Evolutionary conservation across 371 early-diverging fungal genomes (phyloP).

Genomic region (Mucor ambiguus): DNA sequence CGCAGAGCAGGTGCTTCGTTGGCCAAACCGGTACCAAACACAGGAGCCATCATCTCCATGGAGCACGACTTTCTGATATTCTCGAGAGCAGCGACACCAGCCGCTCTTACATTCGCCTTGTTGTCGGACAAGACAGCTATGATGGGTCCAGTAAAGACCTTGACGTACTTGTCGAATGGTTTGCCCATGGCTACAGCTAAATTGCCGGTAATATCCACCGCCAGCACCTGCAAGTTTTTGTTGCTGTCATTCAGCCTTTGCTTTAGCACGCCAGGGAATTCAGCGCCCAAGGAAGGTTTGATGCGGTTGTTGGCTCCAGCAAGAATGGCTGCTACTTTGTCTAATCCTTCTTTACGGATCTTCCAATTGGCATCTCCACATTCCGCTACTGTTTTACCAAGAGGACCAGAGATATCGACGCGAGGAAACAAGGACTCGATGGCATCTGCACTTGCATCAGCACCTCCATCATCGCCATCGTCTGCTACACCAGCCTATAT

Average conservation of each 20-base stretch:
- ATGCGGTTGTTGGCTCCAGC: conserved; percentile 82
- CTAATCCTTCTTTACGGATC: conserved; percentile 91
- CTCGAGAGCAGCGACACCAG: conserved; percentile 76
- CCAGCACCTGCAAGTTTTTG: conserved; percentile 79
- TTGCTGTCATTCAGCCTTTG: conserved; percentile 86
- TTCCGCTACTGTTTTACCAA: conserved; percentile 52
- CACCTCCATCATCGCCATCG: conserved; percentile 30
- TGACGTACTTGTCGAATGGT: conserved; percentile 78
- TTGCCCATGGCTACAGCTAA: conserved; percentile 85
- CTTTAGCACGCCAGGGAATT: conserved; percentile 81
- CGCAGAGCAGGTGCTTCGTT: conserved; percentile 80
- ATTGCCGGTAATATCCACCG: conserved; percentile 73
- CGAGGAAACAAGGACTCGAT: conserved; percentile 88
- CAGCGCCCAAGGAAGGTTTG: conserved; percentile 79
- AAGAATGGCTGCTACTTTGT: conserved; percentile 75
- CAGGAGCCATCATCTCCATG: conserved; percentile 69
- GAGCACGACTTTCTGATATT: conserved; percentile 67
- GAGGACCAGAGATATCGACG: conserved; percentile 71
- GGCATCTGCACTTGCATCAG: conserved; percentile 48
- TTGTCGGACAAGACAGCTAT: conserved; percentile 81
- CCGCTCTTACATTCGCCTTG: conserved; percentile 83
- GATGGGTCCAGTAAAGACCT: conserved; percentile 63
- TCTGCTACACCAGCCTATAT: conserved; percentile 2
- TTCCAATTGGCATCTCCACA: conserved; percentile 91
- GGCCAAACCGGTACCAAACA: conserved; percentile 67